A percentile compares a stretch with the other conserved stretches of the same genome.
phyloP scores from a whole-genome alignment of 2,329 filamentous ascomycete genomes.

The Ophiostoma piceae region DNA sequence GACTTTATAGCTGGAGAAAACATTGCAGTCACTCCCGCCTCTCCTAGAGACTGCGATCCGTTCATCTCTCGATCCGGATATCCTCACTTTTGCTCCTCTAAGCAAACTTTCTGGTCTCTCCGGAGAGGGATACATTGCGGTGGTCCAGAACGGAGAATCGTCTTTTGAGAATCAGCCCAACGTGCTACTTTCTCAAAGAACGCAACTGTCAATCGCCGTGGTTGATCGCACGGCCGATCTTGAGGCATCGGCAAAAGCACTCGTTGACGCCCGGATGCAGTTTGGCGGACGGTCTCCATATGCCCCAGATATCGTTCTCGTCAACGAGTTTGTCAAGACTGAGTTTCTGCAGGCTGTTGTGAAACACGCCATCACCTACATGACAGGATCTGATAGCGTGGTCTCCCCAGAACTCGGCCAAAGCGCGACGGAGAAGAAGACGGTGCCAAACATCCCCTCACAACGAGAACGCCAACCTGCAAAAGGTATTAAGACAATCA shows the following conservation, averaged over 20 bases:
- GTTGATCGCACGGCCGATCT: slow-evolving; percentile 58
- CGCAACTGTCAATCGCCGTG: slow-evolving; percentile 31
- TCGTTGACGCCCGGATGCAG: slow-evolving; percentile 50
- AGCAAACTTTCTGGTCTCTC: background rate
- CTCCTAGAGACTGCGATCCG: background rate
- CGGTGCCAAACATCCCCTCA: background rate
- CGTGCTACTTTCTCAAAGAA: background rate
- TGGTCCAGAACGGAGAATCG: background rate
- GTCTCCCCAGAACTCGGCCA: background rate
- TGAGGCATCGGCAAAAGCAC: slow-evolving; percentile 45
- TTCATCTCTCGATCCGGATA: background rate
- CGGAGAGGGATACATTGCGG: background rate
- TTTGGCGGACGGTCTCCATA: slow-evolving; percentile 55
- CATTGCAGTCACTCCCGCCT: background rate
- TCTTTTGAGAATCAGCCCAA: background rate
- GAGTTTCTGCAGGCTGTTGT: slow-evolving; percentile 48
- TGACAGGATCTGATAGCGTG: background rate
- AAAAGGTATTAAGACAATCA: background rate
- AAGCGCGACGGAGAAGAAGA: background rate
- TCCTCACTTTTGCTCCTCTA: background rate
- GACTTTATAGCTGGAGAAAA: background rate
- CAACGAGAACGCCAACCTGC: background rate
- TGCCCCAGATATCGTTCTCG: slow-evolving; percentile 56
- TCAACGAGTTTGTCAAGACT: slow-evolving; percentile 58
- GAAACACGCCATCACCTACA: slow-evolving; percentile 33